Evolutionary conservation across 192 early-diverging fungal genomes (phyloP).

Genomic region (Backusella psychrophila): DNA sequence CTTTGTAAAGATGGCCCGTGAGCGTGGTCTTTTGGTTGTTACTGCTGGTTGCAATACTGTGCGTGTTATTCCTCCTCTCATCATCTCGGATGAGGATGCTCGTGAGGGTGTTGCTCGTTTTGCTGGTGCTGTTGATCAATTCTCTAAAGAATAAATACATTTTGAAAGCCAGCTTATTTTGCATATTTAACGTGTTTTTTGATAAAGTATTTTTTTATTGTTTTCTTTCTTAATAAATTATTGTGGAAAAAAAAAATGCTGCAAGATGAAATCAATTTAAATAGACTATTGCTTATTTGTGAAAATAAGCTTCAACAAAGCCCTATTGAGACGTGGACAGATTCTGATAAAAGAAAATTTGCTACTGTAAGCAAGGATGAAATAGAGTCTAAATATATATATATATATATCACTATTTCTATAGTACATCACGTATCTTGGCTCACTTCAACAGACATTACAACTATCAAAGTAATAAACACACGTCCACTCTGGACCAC

Average conservation of each 20-base stretch:
- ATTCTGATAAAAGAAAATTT: conserved; percentile 28
- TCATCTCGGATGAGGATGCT: conserved; percentile 74
- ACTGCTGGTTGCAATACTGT: conserved; percentile 86
- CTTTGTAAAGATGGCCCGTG: conserved; percentile 73
- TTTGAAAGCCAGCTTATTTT: neutral
- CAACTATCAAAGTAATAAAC: neutral
- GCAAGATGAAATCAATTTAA: conserved; percentile 29
- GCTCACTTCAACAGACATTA: neutral
- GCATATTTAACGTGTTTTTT: neutral
- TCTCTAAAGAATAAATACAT: neutral
- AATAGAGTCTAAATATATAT: too few relatives aligned
- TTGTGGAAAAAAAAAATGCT: neutral
- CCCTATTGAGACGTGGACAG: conserved; percentile 16
- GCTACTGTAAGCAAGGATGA: conserved; percentile 12
- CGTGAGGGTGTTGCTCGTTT: conserved; percentile 73
- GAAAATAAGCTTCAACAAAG: conserved; percentile 18
- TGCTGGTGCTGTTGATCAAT: conserved; percentile 53
- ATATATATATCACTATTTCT: too few relatives aligned
- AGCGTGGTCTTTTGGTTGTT: conserved; percentile 86
- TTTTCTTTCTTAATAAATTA: neutral
- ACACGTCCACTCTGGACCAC: too few relatives aligned
- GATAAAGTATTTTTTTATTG: neutral
- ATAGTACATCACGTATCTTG: conserved; percentile 28
- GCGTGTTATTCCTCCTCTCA: conserved; percentile 91
- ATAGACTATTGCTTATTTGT: conserved; percentile 20